A percentile compares a stretch with the other conserved stretches of the same genome.
These are phyloP conservation scores for Casaregolazyma lundiana DNA, from an alignment of 1,139 yeast species.

Conservation along the genomic window DNA sequence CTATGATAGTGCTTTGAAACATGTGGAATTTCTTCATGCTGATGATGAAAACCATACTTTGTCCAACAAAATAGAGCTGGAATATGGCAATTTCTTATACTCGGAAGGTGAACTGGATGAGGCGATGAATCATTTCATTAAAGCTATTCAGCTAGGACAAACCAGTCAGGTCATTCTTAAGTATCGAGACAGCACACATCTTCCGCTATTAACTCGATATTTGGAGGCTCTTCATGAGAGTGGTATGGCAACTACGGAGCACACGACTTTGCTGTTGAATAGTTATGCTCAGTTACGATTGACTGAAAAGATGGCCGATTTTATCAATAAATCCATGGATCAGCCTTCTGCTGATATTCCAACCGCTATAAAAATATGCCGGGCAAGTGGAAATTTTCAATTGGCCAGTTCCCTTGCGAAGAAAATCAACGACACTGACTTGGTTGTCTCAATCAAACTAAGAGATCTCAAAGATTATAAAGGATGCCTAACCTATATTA, in stretches of 20 bases:
- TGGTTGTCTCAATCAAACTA: slow-evolving; percentile 73
- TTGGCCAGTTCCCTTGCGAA: slow-evolving; percentile 71
- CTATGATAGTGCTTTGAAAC: slow-evolving; percentile 64
- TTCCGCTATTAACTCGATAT: slow-evolving; percentile 59
- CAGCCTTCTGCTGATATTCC: slow-evolving; percentile 57
- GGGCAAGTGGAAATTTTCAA: slow-evolving; percentile 67
- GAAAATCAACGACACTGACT: slow-evolving; percentile 66
- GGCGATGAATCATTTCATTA: slow-evolving; percentile 65
- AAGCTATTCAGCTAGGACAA: slow-evolving; percentile 44
- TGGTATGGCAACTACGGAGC: slow-evolving; percentile 62
- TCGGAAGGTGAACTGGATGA: slow-evolving; percentile 59
- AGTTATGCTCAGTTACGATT: slow-evolving; percentile 77
- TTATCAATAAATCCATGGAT: slow-evolving; percentile 44
- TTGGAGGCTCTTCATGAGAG: slow-evolving; percentile 55
- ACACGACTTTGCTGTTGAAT: slow-evolving; percentile 73
- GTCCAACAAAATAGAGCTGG: slow-evolving; percentile 9
- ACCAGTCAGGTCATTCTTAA: slow-evolving; percentile 76
- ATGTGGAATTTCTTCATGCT: slow-evolving; percentile 50
- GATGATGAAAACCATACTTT: slow-evolving; percentile 32
- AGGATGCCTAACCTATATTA: slow-evolving; percentile 62
- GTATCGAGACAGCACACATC: slow-evolving; percentile 80
- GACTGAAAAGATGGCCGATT: slow-evolving; percentile 52
- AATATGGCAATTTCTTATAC: slow-evolving; percentile 68
- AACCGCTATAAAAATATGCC: slow-evolving; percentile 64
- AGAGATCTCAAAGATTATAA: slow-evolving; percentile 61